phyloP scores from a whole-genome alignment of 2,329 filamentous ascomycete species.

The Cladosporium sphaerospermum region DNA sequence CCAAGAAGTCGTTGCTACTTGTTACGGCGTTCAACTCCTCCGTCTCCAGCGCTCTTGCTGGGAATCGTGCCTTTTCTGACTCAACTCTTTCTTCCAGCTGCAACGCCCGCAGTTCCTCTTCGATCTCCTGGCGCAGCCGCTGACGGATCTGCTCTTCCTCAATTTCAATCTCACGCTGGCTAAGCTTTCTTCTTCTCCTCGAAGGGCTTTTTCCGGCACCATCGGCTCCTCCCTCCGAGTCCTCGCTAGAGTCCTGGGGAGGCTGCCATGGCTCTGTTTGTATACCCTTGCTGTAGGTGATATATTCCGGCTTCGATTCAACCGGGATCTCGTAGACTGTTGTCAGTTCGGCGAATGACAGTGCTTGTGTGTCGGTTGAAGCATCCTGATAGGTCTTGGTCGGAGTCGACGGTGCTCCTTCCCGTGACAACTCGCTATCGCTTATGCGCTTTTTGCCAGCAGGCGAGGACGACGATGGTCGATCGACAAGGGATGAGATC shows the following conservation, averaged over 20 bases:
- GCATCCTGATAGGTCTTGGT: conserved; percentile 25
- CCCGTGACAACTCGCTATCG: conserved; percentile 19
- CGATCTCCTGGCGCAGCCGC: conserved; percentile 79
- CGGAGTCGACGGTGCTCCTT: conserved; percentile 21
- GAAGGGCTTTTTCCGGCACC: conserved; percentile 43
- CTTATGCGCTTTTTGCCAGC: conserved; percentile 23
- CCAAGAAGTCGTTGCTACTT: conserved; percentile 84
- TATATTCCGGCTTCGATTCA: conserved; percentile 61
- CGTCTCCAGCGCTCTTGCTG: conserved; percentile 68
- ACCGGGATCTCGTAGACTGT: conserved; percentile 77
- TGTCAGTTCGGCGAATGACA: conserved; percentile 66
- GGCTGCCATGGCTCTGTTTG: conserved; percentile 71
- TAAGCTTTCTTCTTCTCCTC: conserved; percentile 63
- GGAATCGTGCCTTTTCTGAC: conserved; percentile 54
- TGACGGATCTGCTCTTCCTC: conserved; percentile 84
- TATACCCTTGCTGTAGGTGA: conserved; percentile 95
- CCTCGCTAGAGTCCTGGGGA: conserved; percentile 48
- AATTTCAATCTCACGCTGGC: conserved; percentile 65
- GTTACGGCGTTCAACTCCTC: conserved; percentile 90
- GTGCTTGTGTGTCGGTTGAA: conserved; percentile 56
- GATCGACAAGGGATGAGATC: conserved; percentile 75
- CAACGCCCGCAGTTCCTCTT: conserved; percentile 77
- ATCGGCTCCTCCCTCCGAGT: conserved; percentile 59
- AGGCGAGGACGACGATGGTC: conserved; percentile 37
- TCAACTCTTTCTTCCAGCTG: conserved; percentile 45